Conservation (phyloP, 1,284 basidiomycete genomes). For the Ustilago curta region DNA sequence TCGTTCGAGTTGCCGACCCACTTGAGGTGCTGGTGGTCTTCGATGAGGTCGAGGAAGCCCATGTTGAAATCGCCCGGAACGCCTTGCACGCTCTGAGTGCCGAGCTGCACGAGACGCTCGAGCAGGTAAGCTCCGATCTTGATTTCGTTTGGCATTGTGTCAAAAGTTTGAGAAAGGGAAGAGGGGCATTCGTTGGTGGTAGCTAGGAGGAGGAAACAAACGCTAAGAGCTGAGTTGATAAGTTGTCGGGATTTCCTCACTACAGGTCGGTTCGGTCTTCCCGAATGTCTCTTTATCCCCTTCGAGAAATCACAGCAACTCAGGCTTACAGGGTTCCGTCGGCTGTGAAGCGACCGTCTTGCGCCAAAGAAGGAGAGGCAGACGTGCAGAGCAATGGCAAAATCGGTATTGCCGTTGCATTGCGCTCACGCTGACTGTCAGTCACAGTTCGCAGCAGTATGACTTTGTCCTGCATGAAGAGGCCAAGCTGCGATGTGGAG, state of each 20-base stretch:
- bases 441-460: not conserved
- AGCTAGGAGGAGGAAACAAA: not conserved
- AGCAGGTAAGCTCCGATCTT: constrained; percentile 63
- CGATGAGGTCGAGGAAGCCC: constrained; percentile 78
- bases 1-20: constrained; percentile 83
- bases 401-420: not conserved
- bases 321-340: too few relatives aligned
- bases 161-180: too few relatives aligned
- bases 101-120: constrained; percentile 63
- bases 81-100: constrained; percentile 79
- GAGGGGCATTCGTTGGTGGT: not conserved
- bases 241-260: not conserved
- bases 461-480: constrained; percentile 9
- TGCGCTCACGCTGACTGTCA: constrained; percentile 8
- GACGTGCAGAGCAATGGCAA: too few relatives aligned
- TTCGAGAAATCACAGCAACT: too few relatives aligned
- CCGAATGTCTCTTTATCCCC: too few relatives aligned
- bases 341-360: too few relatives aligned
- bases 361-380: not conserved
- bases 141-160: constrained; percentile 41
- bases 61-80: constrained; percentile 94
- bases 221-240: not conserved
- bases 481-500: too few relatives aligned
- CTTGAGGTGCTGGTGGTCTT: constrained; percentile 80
- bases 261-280: not conserved